These are phyloP conservation scores for Suillus placidus DNA, from an alignment of 768 basidiomycete genomes.

Conservation along the genomic window DNA sequence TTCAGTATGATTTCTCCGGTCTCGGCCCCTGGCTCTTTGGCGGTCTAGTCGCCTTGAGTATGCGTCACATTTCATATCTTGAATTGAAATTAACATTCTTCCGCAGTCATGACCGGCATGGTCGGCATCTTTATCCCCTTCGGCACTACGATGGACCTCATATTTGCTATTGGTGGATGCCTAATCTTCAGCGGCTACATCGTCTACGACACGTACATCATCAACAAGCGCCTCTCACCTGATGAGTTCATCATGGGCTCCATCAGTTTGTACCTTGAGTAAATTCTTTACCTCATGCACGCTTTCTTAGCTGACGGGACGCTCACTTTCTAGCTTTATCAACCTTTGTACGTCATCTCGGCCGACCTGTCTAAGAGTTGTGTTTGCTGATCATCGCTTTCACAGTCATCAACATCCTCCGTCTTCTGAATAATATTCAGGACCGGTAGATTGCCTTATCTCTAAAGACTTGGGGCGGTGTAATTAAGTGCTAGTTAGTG, in stretches of 20 bases:
- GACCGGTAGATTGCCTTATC: conserved; percentile 35
- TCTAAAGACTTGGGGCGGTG: background rate
- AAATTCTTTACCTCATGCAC: conserved; percentile 34
- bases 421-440: conserved; percentile 65
- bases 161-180: conserved; percentile 77
- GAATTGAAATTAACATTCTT: conserved; percentile 8
- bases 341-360: conserved; percentile 72
- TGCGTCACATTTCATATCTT: conserved; percentile 23
- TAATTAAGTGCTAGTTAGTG: background rate
- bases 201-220: conserved; percentile 88
- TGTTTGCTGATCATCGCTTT: conserved; percentile 7
- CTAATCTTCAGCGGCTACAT: conserved; percentile 89
- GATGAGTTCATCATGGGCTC: conserved; percentile 94
- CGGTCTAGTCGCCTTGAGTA: conserved; percentile 77
- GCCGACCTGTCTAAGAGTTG: background rate
- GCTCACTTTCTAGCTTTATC: conserved; percentile 59
- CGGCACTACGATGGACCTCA: conserved; percentile 75
- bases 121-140: conserved; percentile 90
- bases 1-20: conserved; percentile 90
- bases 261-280: conserved; percentile 94
- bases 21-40: conserved; percentile 91
- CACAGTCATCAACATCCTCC: conserved; percentile 82
- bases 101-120: conserved; percentile 74
- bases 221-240: conserved; percentile 85
- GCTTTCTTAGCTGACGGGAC: conserved; percentile 19